Conservation (phyloP, 352 stramenopile genomes). For the Phytophthora idaei region DNA sequence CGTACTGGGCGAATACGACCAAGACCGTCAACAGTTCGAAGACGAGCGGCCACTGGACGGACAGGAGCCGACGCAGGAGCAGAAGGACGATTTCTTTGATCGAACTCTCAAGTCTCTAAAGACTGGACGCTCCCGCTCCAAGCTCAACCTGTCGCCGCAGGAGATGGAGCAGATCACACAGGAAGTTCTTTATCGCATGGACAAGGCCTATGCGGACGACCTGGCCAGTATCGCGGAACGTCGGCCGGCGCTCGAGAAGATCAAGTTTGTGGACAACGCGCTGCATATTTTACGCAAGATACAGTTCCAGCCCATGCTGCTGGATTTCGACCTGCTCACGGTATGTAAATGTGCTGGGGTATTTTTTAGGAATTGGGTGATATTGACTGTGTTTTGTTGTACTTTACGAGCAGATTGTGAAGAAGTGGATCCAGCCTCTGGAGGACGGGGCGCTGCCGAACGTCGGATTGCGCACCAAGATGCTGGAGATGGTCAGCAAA, state of each 20-base stretch:
- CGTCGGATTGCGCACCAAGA: conserved; percentile 85
- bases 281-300: conserved; percentile 79
- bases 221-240: conserved; percentile 62
- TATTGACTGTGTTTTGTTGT: not conserved
- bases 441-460: conserved; percentile 82
- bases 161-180: conserved; percentile 89
- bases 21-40: conserved; percentile 80
- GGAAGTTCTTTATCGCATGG: conserved; percentile 89
- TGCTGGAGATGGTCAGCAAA: conserved; percentile 81
- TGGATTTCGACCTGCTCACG: conserved; percentile 88
- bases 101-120: conserved; percentile 86
- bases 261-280: conserved; percentile 84
- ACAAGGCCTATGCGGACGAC: conserved; percentile 87
- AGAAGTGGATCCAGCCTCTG: conserved; percentile 90
- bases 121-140: conserved; percentile 68
- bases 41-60: conserved; percentile 79
- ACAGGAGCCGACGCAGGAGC: conserved; percentile 21
- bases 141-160: conserved; percentile 83
- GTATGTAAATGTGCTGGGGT: conserved; percentile 31
- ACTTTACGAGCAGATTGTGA: conserved; percentile 66
- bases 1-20: conserved; percentile 80
- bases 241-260: conserved; percentile 76
- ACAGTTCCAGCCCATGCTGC: conserved; percentile 86
- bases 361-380: not conserved
- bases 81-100: conserved; percentile 83